Evolutionary conservation across 768 basidiomycete species (phyloP).

Genomic region (Leccinum pellstonianum): DNA sequence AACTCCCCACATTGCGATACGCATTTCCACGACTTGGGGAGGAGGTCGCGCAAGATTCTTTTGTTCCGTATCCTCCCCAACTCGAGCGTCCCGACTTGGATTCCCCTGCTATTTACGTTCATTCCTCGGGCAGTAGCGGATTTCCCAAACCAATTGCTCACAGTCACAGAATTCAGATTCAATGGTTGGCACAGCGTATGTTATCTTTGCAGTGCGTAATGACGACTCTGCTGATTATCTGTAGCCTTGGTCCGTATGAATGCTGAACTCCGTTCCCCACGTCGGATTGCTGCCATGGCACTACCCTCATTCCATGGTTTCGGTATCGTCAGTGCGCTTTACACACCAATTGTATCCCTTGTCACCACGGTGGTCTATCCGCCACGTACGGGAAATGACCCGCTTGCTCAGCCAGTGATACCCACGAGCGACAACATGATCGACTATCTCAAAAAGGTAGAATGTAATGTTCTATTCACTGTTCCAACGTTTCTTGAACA

Average conservation of each 20-base stretch:
- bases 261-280: slow-evolving; percentile 10
- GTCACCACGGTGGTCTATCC: slow-evolving; percentile 25
- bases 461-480: slow-evolving; percentile 31
- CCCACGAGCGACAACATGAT: slow-evolving; percentile 42
- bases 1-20: slow-evolving; percentile 21
- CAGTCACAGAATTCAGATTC: slow-evolving; percentile 32
- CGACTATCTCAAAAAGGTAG: slow-evolving; percentile 30
- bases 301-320: slow-evolving; percentile 30
- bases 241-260: slow-evolving; percentile 7
- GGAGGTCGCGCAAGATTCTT: slow-evolving; percentile 25
- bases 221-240: neutral
- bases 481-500: slow-evolving; percentile 41
- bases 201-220: neutral
- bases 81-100: slow-evolving; percentile 26
- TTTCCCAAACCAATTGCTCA: slow-evolving; percentile 46
- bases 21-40: slow-evolving; percentile 42
- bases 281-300: slow-evolving; percentile 22
- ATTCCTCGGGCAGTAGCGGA: slow-evolving; percentile 51
- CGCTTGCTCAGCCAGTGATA: slow-evolving; percentile 30
- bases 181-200: slow-evolving; percentile 39
- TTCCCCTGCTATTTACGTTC: slow-evolving; percentile 42
- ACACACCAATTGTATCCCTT: slow-evolving; percentile 18
- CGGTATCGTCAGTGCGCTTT: slow-evolving; percentile 19
- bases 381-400: slow-evolving; percentile 22
- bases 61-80: slow-evolving; percentile 17